Conservation (phyloP, 768 basidiomycete genomes). For the Chalciporus pseudorubinellus region DNA sequence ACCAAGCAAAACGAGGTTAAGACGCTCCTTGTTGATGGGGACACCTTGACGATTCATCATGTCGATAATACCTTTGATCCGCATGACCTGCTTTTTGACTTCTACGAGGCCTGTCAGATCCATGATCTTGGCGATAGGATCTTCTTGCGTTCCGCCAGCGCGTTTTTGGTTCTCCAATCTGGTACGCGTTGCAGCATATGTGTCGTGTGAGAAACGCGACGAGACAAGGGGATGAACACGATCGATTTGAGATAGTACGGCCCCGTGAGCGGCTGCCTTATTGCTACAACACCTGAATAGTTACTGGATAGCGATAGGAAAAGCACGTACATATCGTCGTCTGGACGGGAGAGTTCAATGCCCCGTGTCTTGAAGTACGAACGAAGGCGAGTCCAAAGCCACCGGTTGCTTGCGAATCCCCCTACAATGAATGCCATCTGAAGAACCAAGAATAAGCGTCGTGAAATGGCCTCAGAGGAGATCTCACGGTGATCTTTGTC, state of each 20-base stretch:
- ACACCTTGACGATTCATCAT: too few relatives aligned
- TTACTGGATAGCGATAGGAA: not conserved
- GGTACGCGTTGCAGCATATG: not conserved
- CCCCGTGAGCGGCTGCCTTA: slow-evolving; percentile 5
- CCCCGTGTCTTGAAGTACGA: not conserved
- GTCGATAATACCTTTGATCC: slow-evolving; percentile 59
- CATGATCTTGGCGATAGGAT: slow-evolving; percentile 65
- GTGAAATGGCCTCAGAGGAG: too few relatives aligned
- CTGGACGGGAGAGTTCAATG: not conserved
- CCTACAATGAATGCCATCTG: not conserved
- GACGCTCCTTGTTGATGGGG: too few relatives aligned
- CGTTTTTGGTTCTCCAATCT: slow-evolving; percentile 58
- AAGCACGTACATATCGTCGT: not conserved
- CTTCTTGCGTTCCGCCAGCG: slow-evolving; percentile 48
- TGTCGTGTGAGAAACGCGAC: not conserved
- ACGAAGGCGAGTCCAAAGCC: not conserved
- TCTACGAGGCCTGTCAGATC: slow-evolving; percentile 65
- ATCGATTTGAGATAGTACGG: slow-evolving; percentile 1
- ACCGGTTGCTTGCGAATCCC: not conserved
- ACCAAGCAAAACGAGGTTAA: slow-evolving; percentile 63
- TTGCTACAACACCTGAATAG: not conserved
- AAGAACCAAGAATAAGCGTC: not conserved
- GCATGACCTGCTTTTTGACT: slow-evolving; percentile 59
- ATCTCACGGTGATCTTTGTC: slow-evolving; percentile 1
- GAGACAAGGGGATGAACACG: not conserved